These are phyloP conservation scores for Psilocybe cyanescens DNA, from an alignment of 768 basidiomycete genomes.

Conservation along the genomic window DNA sequence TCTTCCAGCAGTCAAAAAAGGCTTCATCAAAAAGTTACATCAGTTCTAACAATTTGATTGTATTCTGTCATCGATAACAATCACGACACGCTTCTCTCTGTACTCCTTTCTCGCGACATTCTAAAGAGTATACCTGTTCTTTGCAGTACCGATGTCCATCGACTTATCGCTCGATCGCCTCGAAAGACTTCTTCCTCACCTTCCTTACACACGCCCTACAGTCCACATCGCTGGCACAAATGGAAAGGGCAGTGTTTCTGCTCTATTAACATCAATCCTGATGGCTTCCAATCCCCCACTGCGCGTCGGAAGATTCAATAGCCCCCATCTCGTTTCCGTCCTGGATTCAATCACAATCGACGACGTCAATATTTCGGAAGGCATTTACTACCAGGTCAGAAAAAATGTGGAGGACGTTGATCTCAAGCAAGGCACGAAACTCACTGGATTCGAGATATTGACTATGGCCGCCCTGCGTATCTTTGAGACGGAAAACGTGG, in stretches of 20 bases:
- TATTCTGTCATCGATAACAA: too few species aligned
- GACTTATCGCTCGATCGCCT: slow-evolving; percentile 71
- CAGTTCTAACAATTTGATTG: too few species aligned
- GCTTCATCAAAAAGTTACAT: too few species aligned
- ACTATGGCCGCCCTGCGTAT: slow-evolving; percentile 79
- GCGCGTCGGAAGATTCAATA: slow-evolving; percentile 85
- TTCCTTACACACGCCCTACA: slow-evolving; percentile 78
- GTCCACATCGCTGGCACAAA: slow-evolving; percentile 95
- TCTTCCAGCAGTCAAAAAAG: too few species aligned
- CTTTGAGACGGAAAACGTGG: slow-evolving; percentile 73
- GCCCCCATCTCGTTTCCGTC: slow-evolving; percentile 83
- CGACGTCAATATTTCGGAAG: slow-evolving; percentile 49
- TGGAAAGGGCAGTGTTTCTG: slow-evolving; percentile 94
- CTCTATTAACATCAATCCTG: slow-evolving; percentile 80
- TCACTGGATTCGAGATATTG: slow-evolving; percentile 84
- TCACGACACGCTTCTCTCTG: too few species aligned
- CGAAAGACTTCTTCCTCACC: slow-evolving; percentile 46
- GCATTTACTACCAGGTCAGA: slow-evolving; percentile 51
- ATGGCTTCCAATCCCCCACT: slow-evolving; percentile 54
- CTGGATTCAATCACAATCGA: slow-evolving; percentile 79
- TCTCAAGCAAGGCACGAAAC: slow-evolving; percentile 42
- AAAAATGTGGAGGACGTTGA: slow-evolving; percentile 53
- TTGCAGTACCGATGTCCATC: slow-evolving; percentile 54
- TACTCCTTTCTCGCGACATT: too few species aligned
- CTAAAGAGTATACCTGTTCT: too few species aligned